Evolutionary conservation across 352 stramenopile species (phyloP), one percentile per base, ranked within the genome.

Genomic region (Globisporangium acanthophoron): DNA sequence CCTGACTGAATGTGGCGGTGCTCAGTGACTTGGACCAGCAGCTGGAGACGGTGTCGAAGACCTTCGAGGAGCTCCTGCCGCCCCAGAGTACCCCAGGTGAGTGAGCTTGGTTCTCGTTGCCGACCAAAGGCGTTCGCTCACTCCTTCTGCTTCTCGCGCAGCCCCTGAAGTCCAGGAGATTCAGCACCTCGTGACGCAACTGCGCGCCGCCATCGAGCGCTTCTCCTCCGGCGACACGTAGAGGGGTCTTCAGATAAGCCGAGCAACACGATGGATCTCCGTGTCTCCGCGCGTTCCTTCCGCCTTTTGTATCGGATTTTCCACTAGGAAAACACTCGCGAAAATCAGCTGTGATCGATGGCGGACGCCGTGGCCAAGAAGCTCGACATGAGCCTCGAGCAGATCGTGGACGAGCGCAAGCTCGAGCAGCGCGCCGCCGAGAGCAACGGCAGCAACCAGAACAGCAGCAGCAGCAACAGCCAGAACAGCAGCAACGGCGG

Each of bases 321-420:
- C 11, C 37, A 43, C 37, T 18, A 6, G 3, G 35, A 40, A 5
- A 40, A 40, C 8, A 15, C 35, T 13, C 37, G 12, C 33, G 33
- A 43, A 43, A 43, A 18, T 18, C 37, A 15, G 1, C 37, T 43
- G 24, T 27, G 3, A 5, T 3, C 4, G 50, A 54, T 53, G 55
- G 65, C 62, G 40, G 73, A 79, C 56, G 64, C 70, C 43, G 73
- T 74, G 47, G 74, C 85, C 66, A 87, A 89, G 68, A 87, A 85
- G 66, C 70, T 88, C 43, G 70, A 80, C 58, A 91, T 89, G 80
- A 74, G 76, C 50, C 67, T 89, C 53, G 80, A 87, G 29, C 64
- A 87, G 47, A 91, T 88, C 59, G 71, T 69, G 20, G 58, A 83
- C 51, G 71, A 88, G 67, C 67, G 70, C 64, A 76, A 85, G 61